Evolutionary conservation across 176 grass and related monocot genomes (phyloP), one percentile per base, ranked within the genome.

Genomic region (Bothriochloa decipiens): DNA sequence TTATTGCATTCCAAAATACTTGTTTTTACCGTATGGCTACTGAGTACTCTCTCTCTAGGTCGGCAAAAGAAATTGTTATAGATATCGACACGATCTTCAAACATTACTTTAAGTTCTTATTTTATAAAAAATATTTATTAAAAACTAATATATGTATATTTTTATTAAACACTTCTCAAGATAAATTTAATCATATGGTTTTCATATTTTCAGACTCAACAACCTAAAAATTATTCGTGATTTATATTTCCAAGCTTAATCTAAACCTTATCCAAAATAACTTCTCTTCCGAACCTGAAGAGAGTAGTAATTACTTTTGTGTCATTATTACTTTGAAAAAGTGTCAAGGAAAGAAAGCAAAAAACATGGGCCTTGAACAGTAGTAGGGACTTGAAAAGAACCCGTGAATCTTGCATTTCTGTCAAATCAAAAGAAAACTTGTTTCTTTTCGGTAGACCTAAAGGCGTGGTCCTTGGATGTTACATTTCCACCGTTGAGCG

Each of bases 361-460:
- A 74, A 55, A 55, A 20, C 35, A 2, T 73, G 27, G 67, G 22
- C 75, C 68, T 84, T 36, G 2, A 37, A 36, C 4, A 45, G 18
- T 13, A 39, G 27, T 23, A 60, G 55, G 41, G 82, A 40, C 17
- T 68, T 68, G 6, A 79, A 35, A 79, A 47, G 7, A 50, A 64
- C 43, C 26, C 71, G 32, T 47, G 37, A 61, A 61, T 78, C 64
- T 3, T 50, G 42, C 45, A 53, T 69, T 57, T 17, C 66, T 82
- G 49, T 41, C 47, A 41, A 58, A 73, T 63, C 68, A 61, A 23
- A 20, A 82, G 50, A 17, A 46, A 60, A 73, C 36, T 42, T 73
- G 79, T 82, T 82, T 42, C 23, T 60, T 82, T 55, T 82, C 69
- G n/a, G 47, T 70, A 69, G 52, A 37, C 28, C 14, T 62, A 62